Percentiles rank a stretch among this genome's conserved stretches.
Conservation (phyloP, 2,329 filamentous ascomycete species). For the Tolypocladium paradoxum region DNA sequence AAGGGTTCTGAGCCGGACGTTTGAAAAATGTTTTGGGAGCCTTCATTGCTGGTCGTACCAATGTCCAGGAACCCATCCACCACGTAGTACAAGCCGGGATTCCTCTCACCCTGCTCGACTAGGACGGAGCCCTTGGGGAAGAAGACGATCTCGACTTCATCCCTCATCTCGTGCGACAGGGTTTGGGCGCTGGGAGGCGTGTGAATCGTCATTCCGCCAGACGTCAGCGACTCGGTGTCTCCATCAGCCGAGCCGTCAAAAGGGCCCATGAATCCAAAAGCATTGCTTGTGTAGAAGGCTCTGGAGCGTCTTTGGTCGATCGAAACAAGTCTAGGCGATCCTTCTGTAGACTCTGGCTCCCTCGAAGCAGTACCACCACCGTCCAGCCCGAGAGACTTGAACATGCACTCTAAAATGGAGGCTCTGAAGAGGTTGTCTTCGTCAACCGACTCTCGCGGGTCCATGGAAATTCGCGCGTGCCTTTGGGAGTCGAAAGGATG, state of each 20-base stretch:
- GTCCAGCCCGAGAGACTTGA: conserved; percentile 81
- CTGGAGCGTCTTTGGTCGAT: conserved; percentile 75
- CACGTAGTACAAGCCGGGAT: conserved; percentile 93
- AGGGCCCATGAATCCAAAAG: conserved; percentile 83
- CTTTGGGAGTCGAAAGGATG: conserved; percentile 46
- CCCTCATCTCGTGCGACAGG: conserved; percentile 68
- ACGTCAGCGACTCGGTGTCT: conserved; percentile 78
- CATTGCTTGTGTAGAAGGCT: conserved; percentile 58
- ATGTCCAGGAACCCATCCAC: conserved; percentile 96
- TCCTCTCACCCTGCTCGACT: conserved; percentile 94
- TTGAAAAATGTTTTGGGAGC: conserved; percentile 22
- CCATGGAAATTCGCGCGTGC: conserved; percentile 39
- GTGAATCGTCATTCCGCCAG: conserved; percentile 50
- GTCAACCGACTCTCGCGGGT: conserved; percentile 71
- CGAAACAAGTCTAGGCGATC: conserved; percentile 73
- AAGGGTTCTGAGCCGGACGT: conserved; percentile 14
- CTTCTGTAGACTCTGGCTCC: conserved; percentile 67
- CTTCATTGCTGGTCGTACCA: conserved; percentile 50
- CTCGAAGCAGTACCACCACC: conserved; percentile 53
- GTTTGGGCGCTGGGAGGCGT: conserved; percentile 54
- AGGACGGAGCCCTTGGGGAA: conserved; percentile 91
- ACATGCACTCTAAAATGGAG: conserved; percentile 89
- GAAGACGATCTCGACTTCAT: conserved; percentile 94
- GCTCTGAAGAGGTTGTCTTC: conserved; percentile 84
- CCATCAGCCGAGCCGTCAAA: conserved; percentile 66